Evolutionary conservation across 2,329 filamentous ascomycete genomes (phyloP), one percentile per base, ranked within the genome.

Genomic region (Colletotrichum tropicicola): DNA sequence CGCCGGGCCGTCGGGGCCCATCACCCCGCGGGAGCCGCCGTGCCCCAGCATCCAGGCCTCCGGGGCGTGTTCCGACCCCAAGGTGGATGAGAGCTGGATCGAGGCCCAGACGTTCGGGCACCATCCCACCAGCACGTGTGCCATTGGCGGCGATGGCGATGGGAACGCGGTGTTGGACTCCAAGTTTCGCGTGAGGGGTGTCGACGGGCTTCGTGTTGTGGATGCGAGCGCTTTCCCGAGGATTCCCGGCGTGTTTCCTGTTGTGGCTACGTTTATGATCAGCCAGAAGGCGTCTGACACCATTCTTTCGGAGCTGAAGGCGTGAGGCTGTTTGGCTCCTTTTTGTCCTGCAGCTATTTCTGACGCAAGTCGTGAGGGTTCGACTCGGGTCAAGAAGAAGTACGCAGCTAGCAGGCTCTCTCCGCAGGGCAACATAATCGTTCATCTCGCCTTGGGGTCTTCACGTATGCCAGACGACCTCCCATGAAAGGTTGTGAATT

Each of bases 201-300:
- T 87, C 0, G 73, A 79, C 1, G 83, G 83, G 0, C 72, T 91
- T 45, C 77, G 89, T n/a, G 88, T 90, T 3, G 88, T 91, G 0
- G 88, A 91, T 76, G 88, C 86, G 0, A 84, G 80, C 27, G 80
- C 85, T 1, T 90, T 86, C 37, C 68, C 86, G 1, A 78, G 79
- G 57, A 86, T 78, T 27, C 78, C 78, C 1, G 87, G 87, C 17
- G 68, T 74, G 4, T 66, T 83, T 78, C 56, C 88, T 79, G 78
- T 79, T 0, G 71, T 85, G 6, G 80, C 86, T 4, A 85, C 82
- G 0, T 88, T 86, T 69, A 87, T 89, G 80, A 77, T 87, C 17
- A 82, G 81, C 25, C 87, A 89, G 77, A 90, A 89, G 80, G 87
- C 87, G 2, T 84, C 85, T 4, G 87, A 89, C 73, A 82, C 82